phyloP scores from a whole-genome alignment of 352 stramenopile genomes.

The Phytophthora aleatoria region DNA sequence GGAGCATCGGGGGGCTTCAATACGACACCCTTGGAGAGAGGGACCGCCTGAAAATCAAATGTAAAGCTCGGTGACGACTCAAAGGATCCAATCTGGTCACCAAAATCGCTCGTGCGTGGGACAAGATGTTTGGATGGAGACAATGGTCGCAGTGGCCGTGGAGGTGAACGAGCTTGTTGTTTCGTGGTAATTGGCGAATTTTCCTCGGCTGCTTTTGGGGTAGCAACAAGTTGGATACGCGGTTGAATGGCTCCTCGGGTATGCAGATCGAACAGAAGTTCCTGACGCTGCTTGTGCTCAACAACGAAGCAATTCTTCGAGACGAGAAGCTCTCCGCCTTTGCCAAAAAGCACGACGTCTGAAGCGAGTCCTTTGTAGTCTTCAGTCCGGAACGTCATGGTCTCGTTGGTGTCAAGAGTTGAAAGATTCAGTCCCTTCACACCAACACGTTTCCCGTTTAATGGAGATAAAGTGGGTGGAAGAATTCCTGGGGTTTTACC shows the following conservation, averaged over 20 bases:
- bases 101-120: slow-evolving; percentile 30
- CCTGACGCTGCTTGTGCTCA: slow-evolving; percentile 41
- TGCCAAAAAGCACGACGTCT: slow-evolving; percentile 46
- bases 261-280: slow-evolving; percentile 46
- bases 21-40: slow-evolving; percentile 52
- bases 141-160: background rate
- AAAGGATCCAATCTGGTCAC: slow-evolving; percentile 43
- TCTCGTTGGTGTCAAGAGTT: slow-evolving; percentile 6
- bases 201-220: slow-evolving; percentile 11
- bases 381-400: slow-evolving; percentile 50
- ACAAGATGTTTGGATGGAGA: background rate
- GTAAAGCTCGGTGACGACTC: slow-evolving; percentile 45
- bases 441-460: slow-evolving; percentile 9
- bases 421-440: background rate
- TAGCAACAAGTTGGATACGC: slow-evolving; percentile 39
- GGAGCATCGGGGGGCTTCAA: slow-evolving; percentile 25
- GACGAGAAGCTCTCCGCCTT: slow-evolving; percentile 49
- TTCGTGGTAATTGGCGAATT: slow-evolving; percentile 1
- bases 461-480: slow-evolving; percentile 7
- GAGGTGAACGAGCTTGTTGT: background rate
- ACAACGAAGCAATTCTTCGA: slow-evolving; percentile 62
- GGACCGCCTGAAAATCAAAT: slow-evolving; percentile 47
- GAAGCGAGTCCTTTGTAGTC: slow-evolving; percentile 62
- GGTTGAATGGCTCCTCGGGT: slow-evolving; percentile 43
- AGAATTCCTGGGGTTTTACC: slow-evolving; percentile 10